Conservation (phyloP, 176 grass and related monocot genomes). For the sorghum (Sorghum bicolor) region DNA sequence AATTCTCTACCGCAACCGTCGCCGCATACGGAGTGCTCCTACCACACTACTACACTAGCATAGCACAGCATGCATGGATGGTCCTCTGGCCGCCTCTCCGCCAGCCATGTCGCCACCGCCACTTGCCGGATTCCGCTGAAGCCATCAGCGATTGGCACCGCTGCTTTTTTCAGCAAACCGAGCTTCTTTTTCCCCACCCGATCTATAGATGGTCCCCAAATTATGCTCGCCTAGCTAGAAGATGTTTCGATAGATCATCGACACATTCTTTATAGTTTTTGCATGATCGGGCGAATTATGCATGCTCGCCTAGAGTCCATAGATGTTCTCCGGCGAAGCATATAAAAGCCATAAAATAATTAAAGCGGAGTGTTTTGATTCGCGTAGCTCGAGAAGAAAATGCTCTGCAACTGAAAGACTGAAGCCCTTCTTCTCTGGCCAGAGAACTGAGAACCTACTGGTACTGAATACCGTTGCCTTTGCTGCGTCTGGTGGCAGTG, state of each 20-base stretch:
- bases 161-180: slow-evolving; percentile 23
- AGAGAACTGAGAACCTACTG: not conserved
- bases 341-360: not conserved
- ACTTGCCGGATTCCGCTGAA: not conserved
- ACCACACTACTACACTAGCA: not conserved
- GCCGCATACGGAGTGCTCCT: too few species aligned
- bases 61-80: not conserved
- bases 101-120: not conserved
- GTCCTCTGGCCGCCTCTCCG: not conserved
- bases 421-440: not conserved
- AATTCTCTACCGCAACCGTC: not conserved
- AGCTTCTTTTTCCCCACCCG: not conserved
- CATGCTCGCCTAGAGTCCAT: not conserved
- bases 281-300: not conserved
- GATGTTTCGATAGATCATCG: not conserved
- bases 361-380: not conserved
- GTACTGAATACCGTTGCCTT: not conserved
- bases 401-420: not conserved
- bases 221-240: not conserved
- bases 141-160: not conserved
- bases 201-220: not conserved
- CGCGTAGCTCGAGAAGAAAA: not conserved
- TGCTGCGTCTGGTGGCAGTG: not conserved
- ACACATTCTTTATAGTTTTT: not conserved
- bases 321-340: not conserved